Conservation (phyloP, 2,329 filamentous ascomycete genomes). For the Immersiporthe knoxdaviesiana region DNA sequence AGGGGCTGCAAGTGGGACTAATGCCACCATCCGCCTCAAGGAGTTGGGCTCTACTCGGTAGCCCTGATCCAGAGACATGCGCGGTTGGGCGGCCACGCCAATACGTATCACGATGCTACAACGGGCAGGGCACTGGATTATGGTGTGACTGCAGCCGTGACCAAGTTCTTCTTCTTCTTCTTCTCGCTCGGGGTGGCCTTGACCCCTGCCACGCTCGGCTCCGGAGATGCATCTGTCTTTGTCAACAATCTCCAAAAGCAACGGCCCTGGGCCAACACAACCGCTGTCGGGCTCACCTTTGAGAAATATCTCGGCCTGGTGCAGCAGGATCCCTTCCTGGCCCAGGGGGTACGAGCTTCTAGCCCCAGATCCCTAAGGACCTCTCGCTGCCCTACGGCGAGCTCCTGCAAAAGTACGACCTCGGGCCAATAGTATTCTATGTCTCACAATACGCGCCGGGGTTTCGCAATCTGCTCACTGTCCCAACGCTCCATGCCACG, state of each 20-base stretch:
- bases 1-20: neutral
- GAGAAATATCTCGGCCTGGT: neutral
- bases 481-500: conserved; percentile 5
- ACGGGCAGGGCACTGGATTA: neutral
- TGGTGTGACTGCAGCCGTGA: neutral
- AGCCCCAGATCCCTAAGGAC: conserved; percentile 6
- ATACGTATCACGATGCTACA: neutral
- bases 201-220: neutral
- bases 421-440: neutral
- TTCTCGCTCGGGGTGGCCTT: neutral
- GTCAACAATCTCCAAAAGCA: neutral
- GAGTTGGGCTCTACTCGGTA: neutral
- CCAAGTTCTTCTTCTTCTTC: neutral
- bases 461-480: conserved; percentile 7
- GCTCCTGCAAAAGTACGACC: conserved; percentile 11
- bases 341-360: neutral
- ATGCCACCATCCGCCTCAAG: neutral
- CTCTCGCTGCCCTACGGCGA: conserved; percentile 12
- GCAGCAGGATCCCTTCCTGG: neutral
- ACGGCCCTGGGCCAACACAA: neutral
- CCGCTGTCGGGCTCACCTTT: conserved; percentile 1
- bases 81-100: neutral
- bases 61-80: neutral
- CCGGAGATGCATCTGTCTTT: neutral
- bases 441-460: conserved; percentile 4